These are phyloP conservation scores for Monotropa hypopitys DNA, from an alignment of 179 eudicot species.

Conservation along the genomic window DNA sequence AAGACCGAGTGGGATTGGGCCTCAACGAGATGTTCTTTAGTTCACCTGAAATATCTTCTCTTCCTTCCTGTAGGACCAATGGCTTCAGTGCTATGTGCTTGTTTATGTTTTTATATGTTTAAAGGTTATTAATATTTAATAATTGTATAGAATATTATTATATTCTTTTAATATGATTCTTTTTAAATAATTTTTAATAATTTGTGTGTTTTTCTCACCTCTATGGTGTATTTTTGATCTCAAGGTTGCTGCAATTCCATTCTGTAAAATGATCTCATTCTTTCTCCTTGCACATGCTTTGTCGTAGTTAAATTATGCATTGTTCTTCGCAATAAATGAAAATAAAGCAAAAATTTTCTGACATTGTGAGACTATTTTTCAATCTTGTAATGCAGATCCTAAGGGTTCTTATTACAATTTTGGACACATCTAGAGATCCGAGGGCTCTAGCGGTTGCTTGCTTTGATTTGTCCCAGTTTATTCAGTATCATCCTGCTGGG, in stretches of 20 bases:
- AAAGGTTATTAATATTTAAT: too few species aligned
- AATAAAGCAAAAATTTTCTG: not conserved
- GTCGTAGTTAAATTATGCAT: not conserved
- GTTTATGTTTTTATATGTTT: too few species aligned
- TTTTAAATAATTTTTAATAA: too few species aligned
- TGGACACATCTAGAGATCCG: slow-evolving; percentile 72
- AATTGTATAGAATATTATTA: too few species aligned
- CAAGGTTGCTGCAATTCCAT: not conserved
- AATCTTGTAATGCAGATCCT: slow-evolving; percentile 41
- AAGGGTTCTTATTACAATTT: slow-evolving; percentile 75
- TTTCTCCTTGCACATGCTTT: not conserved
- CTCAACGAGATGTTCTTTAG: too few species aligned
- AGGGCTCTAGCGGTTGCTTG: slow-evolving; percentile 88
- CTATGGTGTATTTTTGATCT: not conserved
- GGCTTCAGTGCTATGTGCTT: too few species aligned
- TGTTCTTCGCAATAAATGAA: not conserved
- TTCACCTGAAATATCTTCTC: too few species aligned
- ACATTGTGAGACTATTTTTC: slow-evolving; percentile 6
- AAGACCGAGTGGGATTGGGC: too few species aligned
- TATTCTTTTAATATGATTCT: too few species aligned
- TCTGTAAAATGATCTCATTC: not conserved
- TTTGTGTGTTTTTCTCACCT: not conserved
- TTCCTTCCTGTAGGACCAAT: too few species aligned
- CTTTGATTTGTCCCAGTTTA: slow-evolving; percentile 88
- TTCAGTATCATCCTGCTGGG: slow-evolving; percentile 88